Evolutionary conservation across 805 yeast genomes (phyloP), one percentile per base, ranked within the genome.

Genomic region (Grigorovia jiainica): DNA sequence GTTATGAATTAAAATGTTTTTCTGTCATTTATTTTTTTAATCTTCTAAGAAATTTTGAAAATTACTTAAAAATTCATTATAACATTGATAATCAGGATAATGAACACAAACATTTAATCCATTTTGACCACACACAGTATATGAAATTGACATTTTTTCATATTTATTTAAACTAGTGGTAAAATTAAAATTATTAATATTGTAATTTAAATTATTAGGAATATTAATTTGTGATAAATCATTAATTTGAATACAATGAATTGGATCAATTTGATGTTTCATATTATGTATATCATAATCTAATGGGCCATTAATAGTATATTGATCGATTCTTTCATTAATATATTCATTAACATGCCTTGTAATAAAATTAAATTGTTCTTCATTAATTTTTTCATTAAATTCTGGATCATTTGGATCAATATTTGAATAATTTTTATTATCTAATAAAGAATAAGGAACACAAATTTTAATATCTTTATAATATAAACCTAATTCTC

Each of bases 201-300:
- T 38, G 27, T 48, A 55, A 2, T 40, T 31, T 4, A 36, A 31
- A 3, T 36, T 13, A 1, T 40, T 40, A 10, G 38, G 41, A 15
- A 48, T 21, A 15, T 25, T n/a, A 15, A 51, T 41, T n/a, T 49
- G 54, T 1, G 61, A 45, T 8, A 52, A 43, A 40, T 58, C 61
- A 43, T 55, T 52, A 11, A 58, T 49, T 39, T 51, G 57, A 27
- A 58, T 50, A 9, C 50, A 41, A 41, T 42, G 15, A 47, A 44
- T 46, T 16, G 43, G 44, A 4, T 46, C 50, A 37, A 47, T 48
- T 27, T 27, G 15, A 13, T 27, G 11, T 40, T 52, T 56, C 60
- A 56, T 54, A 38, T 55, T 47, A 39, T 52, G 54, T 13, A 60
- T 48, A 38, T 56, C 63, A 37, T 56, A 55, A 36, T 57, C 63